A percentile compares a stretch with the other conserved stretches of the same genome.
Evolutionary conservation across 2,329 filamentous ascomycete genomes (phyloP).

Genomic region (Rhytidhysteron rufulum): DNA sequence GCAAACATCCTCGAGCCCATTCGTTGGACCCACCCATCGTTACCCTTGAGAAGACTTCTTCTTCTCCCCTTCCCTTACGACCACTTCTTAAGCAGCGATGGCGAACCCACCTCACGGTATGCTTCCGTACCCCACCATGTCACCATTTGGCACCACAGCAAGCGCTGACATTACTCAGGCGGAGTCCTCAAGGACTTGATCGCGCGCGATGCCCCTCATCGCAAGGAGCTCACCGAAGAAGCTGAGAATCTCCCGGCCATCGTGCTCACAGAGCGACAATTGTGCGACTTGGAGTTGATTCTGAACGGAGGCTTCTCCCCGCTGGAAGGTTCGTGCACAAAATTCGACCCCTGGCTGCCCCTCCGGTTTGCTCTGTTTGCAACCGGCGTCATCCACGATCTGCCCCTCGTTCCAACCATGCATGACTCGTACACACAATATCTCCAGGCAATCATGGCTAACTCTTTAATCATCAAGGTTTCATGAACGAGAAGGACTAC

Average conservation of each 20-base stretch:
- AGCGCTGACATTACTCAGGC: constrained; percentile 50
- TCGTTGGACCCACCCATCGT: not conserved
- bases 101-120: constrained; percentile 51
- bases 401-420: too few species aligned
- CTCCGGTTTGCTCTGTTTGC: constrained; percentile 26
- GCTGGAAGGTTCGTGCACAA: constrained; percentile 71
- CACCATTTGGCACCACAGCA: constrained; percentile 5
- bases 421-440: not conserved
- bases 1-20: not conserved
- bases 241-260: constrained; percentile 83
- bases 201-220: constrained; percentile 82
- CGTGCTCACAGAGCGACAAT: constrained; percentile 83
- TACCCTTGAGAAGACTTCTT: too few species aligned
- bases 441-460: constrained; percentile 8
- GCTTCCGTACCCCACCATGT: constrained; percentile 9
- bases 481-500: constrained; percentile 97
- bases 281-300: constrained; percentile 96
- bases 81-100: constrained; percentile 29
- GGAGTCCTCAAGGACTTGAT: constrained; percentile 97
- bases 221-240: constrained; percentile 74
- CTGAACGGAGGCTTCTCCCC: constrained; percentile 97
- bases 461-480: constrained; percentile 57
- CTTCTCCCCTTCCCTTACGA: constrained; percentile 3
- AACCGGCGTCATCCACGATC: too few species aligned
- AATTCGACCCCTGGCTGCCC: constrained; percentile 10